Base-by-base conservation (phyloP, 257 asterid species). In the Petunia secreta region DNA sequence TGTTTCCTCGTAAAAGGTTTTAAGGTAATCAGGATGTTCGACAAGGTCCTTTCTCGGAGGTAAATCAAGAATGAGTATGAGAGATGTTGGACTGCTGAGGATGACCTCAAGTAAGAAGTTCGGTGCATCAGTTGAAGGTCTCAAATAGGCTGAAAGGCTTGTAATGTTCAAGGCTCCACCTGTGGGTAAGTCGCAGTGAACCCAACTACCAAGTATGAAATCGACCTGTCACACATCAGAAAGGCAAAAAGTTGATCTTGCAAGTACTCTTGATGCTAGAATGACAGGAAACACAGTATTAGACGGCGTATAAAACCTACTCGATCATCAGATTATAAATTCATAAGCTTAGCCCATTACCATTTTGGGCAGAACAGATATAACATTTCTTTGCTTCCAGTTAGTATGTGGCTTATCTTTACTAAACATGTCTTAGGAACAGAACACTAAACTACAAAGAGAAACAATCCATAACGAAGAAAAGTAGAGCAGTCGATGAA, bases 11-110 rank as follows among this genome's bases (percentile, higher is more conserved):
- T 93, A 95, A 86, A 87, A 95, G 25, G 85, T 84, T 71, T 91
- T 93, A 25, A 95, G 93, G 91, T 95, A 91, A 25, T 89, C 87
- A 0, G 92, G 91, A 57, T 93, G 57, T 1, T 85, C 15, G 82
- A 92, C 88, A 50, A 87, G 94, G 79, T 95, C 99, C 82, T 91
- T 95, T 44, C 98, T 87, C 0, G 97, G 97, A 39, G 92, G 89
- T 62, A 93, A 77, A 66, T 92, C 99, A 0, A 95, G 93, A 67
- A 95, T 66, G 57, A 93, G 91, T 36, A 95, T 85, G 34, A 92
- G 90, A 6, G 96, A 86, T 6, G 94, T 84, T 38, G 97, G 92
- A 60, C 92, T 85, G 87, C 88, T 87, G 76, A 85, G 96, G 84
- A 95, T 90, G 83, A 93, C 85, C 0, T 92, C 99, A 14, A 93